A percentile compares a stretch with the other conserved stretches of the same genome.
Conservation (phyloP, 441 rosid species). For the Jatropha multifida region DNA sequence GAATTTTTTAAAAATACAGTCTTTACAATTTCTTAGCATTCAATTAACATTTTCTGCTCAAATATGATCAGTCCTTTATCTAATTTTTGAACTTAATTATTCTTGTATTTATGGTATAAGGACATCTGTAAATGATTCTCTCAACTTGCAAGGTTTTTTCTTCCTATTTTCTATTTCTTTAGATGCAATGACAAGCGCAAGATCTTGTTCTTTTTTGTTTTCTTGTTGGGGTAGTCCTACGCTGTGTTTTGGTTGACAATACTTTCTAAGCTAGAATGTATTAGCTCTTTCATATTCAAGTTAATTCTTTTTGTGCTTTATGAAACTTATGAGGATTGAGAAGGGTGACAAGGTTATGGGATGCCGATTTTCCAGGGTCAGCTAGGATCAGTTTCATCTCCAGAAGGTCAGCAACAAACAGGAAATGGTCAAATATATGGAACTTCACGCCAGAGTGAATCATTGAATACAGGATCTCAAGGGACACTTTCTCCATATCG, state of each 20-base stretch:
- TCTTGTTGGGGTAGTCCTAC: not conserved
- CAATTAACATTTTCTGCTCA: not conserved
- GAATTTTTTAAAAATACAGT: not conserved
- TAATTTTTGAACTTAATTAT: constrained; percentile 3
- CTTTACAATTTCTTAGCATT: not conserved
- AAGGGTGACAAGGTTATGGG: constrained; percentile 25
- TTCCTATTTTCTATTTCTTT: not conserved
- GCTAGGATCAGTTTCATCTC: constrained; percentile 80
- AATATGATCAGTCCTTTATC: constrained; percentile 1
- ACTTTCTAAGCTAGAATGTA: constrained; percentile 4
- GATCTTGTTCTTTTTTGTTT: not conserved
- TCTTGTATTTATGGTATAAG: not conserved
- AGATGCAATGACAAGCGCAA: not conserved
- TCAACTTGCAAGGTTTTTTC: not conserved
- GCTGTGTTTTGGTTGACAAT: not conserved
- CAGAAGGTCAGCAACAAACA: constrained; percentile 62
- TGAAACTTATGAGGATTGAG: constrained; percentile 21
- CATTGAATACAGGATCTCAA: constrained; percentile 54
- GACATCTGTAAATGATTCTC: not conserved
- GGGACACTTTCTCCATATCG: constrained; percentile 55
- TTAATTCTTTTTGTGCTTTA: not conserved
- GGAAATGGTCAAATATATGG: constrained; percentile 67
- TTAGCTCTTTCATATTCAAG: constrained; percentile 12
- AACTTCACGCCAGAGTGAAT: constrained; percentile 56
- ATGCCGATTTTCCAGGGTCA: constrained; percentile 62